These are phyloP conservation scores for Saraca asoca DNA, from an alignment of 331 rosid species.

Conservation along the genomic window DNA sequence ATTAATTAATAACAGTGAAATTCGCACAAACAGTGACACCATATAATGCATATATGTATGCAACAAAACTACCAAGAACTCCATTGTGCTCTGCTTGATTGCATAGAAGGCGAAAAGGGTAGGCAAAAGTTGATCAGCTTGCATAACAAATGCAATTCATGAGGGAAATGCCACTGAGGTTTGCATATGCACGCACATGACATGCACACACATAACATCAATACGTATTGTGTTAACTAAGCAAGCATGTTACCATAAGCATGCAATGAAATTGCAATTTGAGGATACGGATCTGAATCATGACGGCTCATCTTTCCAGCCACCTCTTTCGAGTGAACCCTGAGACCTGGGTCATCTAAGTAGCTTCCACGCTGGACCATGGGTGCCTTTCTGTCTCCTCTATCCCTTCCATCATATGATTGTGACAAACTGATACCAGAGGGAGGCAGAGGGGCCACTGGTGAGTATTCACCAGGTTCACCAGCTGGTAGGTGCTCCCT, in stretches of 20 bases:
- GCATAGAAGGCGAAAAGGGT: not conserved
- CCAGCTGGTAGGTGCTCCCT: slow-evolving; percentile 75
- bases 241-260: slow-evolving; percentile 21
- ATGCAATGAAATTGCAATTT: slow-evolving; percentile 3
- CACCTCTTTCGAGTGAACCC: slow-evolving; percentile 83
- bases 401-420: slow-evolving; percentile 83
- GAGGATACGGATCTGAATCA: slow-evolving; percentile 94
- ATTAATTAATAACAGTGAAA: not conserved
- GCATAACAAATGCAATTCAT: not conserved
- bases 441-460: slow-evolving; percentile 77
- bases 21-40: no score
- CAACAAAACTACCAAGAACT: not conserved
- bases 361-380: slow-evolving; percentile 66
- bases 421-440: slow-evolving; percentile 58
- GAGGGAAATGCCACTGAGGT: slow-evolving; percentile 1
- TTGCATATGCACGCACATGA: not conserved
- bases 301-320: slow-evolving; percentile 84
- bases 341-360: slow-evolving; percentile 73
- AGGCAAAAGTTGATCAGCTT: not conserved
- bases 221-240: slow-evolving; percentile 7
- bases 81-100: not conserved
- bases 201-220: not conserved
- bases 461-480: slow-evolving; percentile 96
- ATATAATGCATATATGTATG: no score
- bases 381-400: slow-evolving; percentile 90